A percentile compares a stretch with the other conserved stretches of the same genome.
phyloP scores from a whole-genome alignment of 2,329 filamentous ascomycete species.

The Colletotrichum sp. region DNA sequence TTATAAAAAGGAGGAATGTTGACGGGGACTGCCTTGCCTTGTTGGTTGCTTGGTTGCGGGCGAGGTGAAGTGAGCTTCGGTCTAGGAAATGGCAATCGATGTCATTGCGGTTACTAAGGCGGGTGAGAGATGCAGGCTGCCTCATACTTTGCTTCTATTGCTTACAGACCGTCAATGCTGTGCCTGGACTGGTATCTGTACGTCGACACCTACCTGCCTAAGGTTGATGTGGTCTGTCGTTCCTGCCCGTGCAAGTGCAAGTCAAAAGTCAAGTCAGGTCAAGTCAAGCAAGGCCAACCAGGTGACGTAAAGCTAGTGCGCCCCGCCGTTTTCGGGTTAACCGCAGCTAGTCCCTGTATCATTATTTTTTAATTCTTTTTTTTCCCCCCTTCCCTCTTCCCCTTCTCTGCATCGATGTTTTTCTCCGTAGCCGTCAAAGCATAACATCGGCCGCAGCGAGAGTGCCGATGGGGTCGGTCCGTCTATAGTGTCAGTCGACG shows the following conservation, averaged over 20 bases:
- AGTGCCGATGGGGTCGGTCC: not conserved
- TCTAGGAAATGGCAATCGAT: not conserved
- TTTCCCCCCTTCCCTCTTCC: not conserved
- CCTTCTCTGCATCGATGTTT: not conserved
- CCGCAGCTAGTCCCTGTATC: not conserved
- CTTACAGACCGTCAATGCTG: not conserved
- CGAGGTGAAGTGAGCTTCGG: not conserved
- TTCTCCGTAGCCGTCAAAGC: not conserved
- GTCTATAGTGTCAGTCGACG: not conserved
- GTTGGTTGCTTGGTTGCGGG: not conserved
- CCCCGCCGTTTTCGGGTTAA: constrained; percentile 5
- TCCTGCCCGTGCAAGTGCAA: not conserved
- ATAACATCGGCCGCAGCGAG: not conserved
- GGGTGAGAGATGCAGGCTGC: not conserved
- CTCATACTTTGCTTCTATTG: not conserved
- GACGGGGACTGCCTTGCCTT: not conserved
- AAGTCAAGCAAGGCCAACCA: not conserved
- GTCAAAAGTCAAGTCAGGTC: not conserved
- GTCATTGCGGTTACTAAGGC: not conserved
- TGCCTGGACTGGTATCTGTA: not conserved
- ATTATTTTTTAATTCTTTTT: not conserved
- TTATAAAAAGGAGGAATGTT: not conserved
- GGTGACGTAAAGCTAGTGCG: constrained; percentile 14
- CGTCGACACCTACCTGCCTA: not conserved
- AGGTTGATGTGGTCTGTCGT: not conserved